Conservation (phyloP, 495 filamentous ascomycete genomes). For the Bacidia rubella region DNA sequence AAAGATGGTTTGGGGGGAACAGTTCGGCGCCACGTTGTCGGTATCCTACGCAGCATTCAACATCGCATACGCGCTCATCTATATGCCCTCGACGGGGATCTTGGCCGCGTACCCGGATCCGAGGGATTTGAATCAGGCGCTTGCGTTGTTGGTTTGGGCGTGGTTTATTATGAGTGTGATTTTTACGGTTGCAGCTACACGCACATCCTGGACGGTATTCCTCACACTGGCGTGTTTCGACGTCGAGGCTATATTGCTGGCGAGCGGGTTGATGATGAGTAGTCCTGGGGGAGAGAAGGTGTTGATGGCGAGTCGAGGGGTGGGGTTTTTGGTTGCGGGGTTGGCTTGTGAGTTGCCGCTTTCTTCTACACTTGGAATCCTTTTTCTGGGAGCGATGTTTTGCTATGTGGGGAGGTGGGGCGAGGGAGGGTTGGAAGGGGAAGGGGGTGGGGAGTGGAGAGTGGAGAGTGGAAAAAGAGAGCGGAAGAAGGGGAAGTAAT, state of each 20-base stretch:
- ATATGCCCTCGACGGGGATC: slow-evolving; percentile 25
- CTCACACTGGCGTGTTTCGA: slow-evolving; percentile 19
- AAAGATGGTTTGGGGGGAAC: slow-evolving; percentile 13
- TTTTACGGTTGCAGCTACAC: slow-evolving; percentile 25
- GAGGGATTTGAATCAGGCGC: slow-evolving; percentile 21
- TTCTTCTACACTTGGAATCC: too few species aligned
- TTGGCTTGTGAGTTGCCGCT: slow-evolving; percentile 25
- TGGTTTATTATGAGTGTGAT: slow-evolving; percentile 30
- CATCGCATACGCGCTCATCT: slow-evolving; percentile 26
- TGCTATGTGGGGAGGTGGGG: too few species aligned
- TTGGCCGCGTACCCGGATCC: slow-evolving; percentile 23
- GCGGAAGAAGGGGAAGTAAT: too few species aligned
- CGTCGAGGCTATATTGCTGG: slow-evolving; percentile 21
- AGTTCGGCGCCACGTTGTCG: slow-evolving; percentile 27
- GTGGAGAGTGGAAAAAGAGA: too few species aligned
- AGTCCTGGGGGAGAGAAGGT: slow-evolving; percentile 6
- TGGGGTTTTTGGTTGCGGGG: slow-evolving; percentile 22
- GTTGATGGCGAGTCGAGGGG: slow-evolving; percentile 15
- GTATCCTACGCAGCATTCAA: slow-evolving; percentile 27
- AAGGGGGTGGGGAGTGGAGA: too few species aligned
- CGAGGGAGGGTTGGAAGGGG: too few species aligned
- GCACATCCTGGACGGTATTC: slow-evolving; percentile 22
- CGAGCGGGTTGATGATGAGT: slow-evolving; percentile 22
- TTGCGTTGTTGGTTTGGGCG: slow-evolving; percentile 26
- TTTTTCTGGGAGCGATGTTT: too few species aligned